phyloP scores from a whole-genome alignment of 495 filamentous ascomycete genomes.

The Tetracladium marchalianum region DNA sequence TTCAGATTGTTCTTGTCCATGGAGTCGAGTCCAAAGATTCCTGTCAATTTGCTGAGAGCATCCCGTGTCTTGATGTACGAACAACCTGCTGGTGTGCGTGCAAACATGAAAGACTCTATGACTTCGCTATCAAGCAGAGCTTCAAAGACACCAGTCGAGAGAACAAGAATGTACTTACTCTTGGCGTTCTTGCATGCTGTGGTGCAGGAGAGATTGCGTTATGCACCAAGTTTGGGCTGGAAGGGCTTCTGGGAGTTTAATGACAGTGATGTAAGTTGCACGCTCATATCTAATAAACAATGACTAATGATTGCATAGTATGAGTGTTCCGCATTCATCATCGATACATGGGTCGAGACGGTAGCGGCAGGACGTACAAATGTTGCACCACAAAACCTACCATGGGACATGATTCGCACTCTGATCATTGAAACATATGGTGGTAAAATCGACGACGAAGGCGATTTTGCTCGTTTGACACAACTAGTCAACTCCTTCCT shows the following conservation, averaged over 20 bases:
- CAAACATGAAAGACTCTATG: conserved; percentile 98
- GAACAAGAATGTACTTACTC: conserved; percentile 81
- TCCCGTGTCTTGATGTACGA: conserved; percentile 96
- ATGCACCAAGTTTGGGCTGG: conserved; percentile 92
- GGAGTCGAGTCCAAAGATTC: conserved; percentile 95
- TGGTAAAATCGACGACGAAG: conserved; percentile 90
- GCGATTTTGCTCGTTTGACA: conserved; percentile 67
- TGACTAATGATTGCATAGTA: conserved; percentile 51
- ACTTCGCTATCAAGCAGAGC: conserved; percentile 70
- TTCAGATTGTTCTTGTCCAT: conserved; percentile 97
- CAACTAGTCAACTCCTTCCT: conserved; percentile 66
- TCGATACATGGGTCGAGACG: conserved; percentile 87
- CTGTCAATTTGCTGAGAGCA: conserved; percentile 88
- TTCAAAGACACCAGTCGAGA: conserved; percentile 77
- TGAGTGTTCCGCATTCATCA: conserved; percentile 91
- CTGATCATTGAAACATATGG: conserved; percentile 92
- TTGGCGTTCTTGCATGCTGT: conserved; percentile 95
- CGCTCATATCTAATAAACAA: background rate
- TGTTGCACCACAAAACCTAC: conserved; percentile 83
- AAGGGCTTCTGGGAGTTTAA: conserved; percentile 99
- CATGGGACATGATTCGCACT: conserved; percentile 93
- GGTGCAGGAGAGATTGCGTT: conserved; percentile 88
- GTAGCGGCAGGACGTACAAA: conserved; percentile 80
- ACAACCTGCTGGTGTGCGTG: conserved; percentile 89
- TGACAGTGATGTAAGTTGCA: conserved; percentile 83